Percentiles rank a stretch among this genome's conserved stretches.
Conservation (phyloP, 495 filamentous ascomycete genomes). For the Neurospora terricola region DNA sequence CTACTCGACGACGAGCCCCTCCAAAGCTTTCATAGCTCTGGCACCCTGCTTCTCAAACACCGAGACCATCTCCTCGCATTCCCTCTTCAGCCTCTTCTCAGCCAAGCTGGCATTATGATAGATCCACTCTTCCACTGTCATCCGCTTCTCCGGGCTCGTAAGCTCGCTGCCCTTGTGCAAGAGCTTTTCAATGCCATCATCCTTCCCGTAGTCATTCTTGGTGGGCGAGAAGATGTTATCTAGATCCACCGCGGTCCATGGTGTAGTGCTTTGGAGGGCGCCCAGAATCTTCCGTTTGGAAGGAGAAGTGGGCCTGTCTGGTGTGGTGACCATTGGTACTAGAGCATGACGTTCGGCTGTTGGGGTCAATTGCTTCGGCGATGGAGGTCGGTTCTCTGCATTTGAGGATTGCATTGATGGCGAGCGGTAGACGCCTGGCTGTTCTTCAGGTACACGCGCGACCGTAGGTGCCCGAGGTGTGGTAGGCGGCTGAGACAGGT, state of each 20-base stretch:
- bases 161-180: constrained; percentile 45
- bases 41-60: constrained; percentile 75
- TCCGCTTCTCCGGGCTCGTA: constrained; percentile 67
- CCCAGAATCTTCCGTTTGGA: constrained; percentile 51
- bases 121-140: constrained; percentile 94
- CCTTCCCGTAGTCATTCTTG: constrained; percentile 46
- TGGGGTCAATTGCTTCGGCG: constrained; percentile 39
- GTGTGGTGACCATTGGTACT: constrained; percentile 48
- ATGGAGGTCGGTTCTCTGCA: constrained; percentile 68
- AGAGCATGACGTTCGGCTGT: constrained; percentile 24
- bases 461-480: constrained; percentile 24
- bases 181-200: constrained; percentile 28
- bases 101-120: constrained; percentile 65
- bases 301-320: constrained; percentile 43
- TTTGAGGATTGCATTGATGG: constrained; percentile 69
- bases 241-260: constrained; percentile 68
- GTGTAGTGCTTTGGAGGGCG: constrained; percentile 48
- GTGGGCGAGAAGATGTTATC: constrained; percentile 46
- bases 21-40: constrained; percentile 63
- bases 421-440: constrained; percentile 39
- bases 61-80: constrained; percentile 72
- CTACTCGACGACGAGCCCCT: constrained; percentile 51
- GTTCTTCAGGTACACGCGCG: constrained; percentile 25
- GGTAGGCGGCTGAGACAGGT: constrained; percentile 16
- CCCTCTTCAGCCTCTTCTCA: constrained; percentile 63